Conservation (phyloP, 352 stramenopile species). For the Pythium oligandrum region DNA sequence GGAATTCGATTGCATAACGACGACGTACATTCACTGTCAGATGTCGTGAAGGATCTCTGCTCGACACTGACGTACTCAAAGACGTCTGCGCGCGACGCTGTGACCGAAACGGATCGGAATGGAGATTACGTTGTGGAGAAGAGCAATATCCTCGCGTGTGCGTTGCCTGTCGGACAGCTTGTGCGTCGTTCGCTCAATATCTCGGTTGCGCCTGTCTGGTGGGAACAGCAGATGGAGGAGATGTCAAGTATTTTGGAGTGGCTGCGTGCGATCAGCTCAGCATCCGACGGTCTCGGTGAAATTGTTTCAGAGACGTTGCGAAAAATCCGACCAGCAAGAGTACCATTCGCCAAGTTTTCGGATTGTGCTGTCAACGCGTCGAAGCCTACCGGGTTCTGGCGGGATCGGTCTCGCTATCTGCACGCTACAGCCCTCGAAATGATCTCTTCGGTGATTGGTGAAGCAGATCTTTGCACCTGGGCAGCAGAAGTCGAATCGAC, state of each 20-base stretch:
- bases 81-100: conserved; percentile 30
- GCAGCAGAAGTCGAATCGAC: conserved; percentile 17
- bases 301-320: conserved; percentile 62
- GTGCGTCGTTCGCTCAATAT: conserved; percentile 63
- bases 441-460: conserved; percentile 17
- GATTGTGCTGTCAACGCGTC: background rate
- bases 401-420: background rate
- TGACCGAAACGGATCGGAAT: conserved; percentile 55
- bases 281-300: conserved; percentile 65
- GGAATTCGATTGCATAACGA: conserved; percentile 81
- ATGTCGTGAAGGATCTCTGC: conserved; percentile 68
- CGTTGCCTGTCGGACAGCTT: conserved; percentile 40
- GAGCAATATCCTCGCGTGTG: conserved; percentile 44
- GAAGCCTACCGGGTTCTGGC: background rate
- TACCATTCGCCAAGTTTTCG: conserved; percentile 32
- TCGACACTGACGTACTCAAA: conserved; percentile 54
- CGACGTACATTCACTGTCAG: conserved; percentile 70
- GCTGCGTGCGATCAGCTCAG: conserved; percentile 61
- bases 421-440: background rate
- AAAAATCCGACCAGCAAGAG: no score
- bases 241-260: conserved; percentile 59
- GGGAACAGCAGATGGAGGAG: conserved; percentile 55
- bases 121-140: conserved; percentile 47
- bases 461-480: conserved; percentile 16
- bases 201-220: conserved; percentile 62